phyloP scores from a whole-genome alignment of 768 basidiomycete species.

The Mycena polygramma region DNA sequence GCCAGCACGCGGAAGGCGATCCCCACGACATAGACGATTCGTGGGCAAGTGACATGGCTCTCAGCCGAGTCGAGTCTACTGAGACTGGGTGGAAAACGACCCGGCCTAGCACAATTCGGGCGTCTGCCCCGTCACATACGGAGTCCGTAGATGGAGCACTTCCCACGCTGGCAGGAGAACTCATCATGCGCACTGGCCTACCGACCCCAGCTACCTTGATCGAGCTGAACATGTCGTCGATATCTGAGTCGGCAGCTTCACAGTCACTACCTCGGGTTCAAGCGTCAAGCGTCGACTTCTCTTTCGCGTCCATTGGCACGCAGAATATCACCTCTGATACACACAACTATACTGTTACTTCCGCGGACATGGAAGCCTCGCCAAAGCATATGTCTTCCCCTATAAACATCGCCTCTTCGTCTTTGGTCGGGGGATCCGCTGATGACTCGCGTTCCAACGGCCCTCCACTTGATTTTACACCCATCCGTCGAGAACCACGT shows the following conservation, averaged over 20 bases:
- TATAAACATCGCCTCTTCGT: neutral
- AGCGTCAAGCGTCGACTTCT: neutral
- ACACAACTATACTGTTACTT: neutral
- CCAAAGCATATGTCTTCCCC: neutral
- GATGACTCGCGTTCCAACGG: neutral
- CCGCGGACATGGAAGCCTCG: neutral
- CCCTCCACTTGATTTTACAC: neutral
- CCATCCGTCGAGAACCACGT: neutral
- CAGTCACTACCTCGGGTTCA: neutral
- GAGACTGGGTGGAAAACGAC: neutral
- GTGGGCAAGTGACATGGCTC: neutral
- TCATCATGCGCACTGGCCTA: neutral
- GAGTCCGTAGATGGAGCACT: neutral
- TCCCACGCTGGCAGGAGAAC: no score
- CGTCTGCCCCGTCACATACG: neutral
- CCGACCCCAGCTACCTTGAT: neutral
- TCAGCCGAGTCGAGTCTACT: constrained; percentile 1
- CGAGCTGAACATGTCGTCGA: constrained; percentile 1
- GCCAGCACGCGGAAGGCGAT: neutral
- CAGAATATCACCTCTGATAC: neutral
- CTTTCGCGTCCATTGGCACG: neutral
- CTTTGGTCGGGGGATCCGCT: no score
- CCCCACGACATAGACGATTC: neutral
- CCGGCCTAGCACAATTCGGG: no score
- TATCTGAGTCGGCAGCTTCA: neutral